Evolutionary conservation across 306 rosid species (phyloP), one percentile per base, ranked within the genome.

Genomic region (Cucurbita ficifolia): DNA sequence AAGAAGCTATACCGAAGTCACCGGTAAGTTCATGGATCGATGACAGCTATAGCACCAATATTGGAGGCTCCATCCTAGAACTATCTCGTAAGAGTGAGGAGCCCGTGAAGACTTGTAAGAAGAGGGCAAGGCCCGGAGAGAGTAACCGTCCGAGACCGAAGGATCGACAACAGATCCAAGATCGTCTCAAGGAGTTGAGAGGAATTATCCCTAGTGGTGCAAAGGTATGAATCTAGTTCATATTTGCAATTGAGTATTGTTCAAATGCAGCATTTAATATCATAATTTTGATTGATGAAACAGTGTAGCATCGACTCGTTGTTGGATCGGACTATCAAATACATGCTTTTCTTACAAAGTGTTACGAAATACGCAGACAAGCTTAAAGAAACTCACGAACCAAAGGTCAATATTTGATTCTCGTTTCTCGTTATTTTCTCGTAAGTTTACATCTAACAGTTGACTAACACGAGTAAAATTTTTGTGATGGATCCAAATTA

Each of bases 111-210:
- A 73, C 74, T 11, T 35, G 70, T 70, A 82, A 76, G 85, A 94
- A 89, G 82, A 85, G 90, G 80, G 90, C 92, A n/a, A 87, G 79
- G 78, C 88, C 92, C 0, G 90, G 93, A 56, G 96, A 90, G 84
- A 87, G 89, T 76, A 73, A 86, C 55, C 85, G 95, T 49, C 96
- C 97, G 3, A 80, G 97, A 75, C 98, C 98, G 0, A 94, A 94
- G 81, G 98, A 94, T 81, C 90, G 98, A n/a, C 98, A 94, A 78
- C 92, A 83, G 82, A 90, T 94, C 82, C 98, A 94, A 83, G 99
- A 94, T 73, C 87, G 95, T 17, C 75, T 94, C 58, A 86, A 89
- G 84, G 96, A 91, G 84, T 79, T 94, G 85, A 85, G 91, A 79
- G 88, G 87, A 76, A 85, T 91, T 87, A 84, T 94, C 79, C 97